Evolutionary conservation across 225 moss, liverwort and hornwort genomes (phyloP), one percentile per base, ranked within the genome.

Genomic region (Marchantia paleacea): DNA sequence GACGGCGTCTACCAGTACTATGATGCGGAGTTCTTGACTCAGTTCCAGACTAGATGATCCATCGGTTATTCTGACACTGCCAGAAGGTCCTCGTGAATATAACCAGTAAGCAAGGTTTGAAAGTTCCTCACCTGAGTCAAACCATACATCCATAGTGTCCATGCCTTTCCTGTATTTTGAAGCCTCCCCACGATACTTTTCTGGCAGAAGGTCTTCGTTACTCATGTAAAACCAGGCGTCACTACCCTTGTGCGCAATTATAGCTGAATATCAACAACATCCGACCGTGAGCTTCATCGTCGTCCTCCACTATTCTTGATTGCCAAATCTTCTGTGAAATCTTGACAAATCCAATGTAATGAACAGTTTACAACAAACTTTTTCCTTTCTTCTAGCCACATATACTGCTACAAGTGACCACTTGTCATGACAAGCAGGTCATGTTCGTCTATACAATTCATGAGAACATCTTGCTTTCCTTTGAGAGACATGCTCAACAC

Each of bases 71-170:
- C 24, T 19, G 7, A 64, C 39, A 39, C 24, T 19, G 7, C 3
- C 39, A 39, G 39, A 39, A 5, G 39, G 39, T 39, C 39, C 39
- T 39, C 39, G 39, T 39, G 39, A 39, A 39, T 2, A 39, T 39
- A 39, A 39, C 39, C 5, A 39, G 39, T 39, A 39, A 39, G 39
- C 39, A 39, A 39, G 39, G 39, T 39, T 39, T 39, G 2, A 5
- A 20, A 64, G 64, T 20, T 78, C 77, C 83, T 82, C 72, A 96
- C 96, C 96, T 73, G 97, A 97, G 81, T 97, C 97, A 84, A 97
- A 97, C 97, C 97, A 97, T 50, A 97, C 97, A 83, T 97, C 97
- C 97, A 97, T 97, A 15, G 97, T 97, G 74, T 97, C 97, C 75
- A 85, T 93, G 80, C 97, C 97, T 83, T 89, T 95, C 83, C 88